Base-by-base conservation (phyloP, 768 basidiomycete genomes). In the Rhizopogon salebrosus region DNA sequence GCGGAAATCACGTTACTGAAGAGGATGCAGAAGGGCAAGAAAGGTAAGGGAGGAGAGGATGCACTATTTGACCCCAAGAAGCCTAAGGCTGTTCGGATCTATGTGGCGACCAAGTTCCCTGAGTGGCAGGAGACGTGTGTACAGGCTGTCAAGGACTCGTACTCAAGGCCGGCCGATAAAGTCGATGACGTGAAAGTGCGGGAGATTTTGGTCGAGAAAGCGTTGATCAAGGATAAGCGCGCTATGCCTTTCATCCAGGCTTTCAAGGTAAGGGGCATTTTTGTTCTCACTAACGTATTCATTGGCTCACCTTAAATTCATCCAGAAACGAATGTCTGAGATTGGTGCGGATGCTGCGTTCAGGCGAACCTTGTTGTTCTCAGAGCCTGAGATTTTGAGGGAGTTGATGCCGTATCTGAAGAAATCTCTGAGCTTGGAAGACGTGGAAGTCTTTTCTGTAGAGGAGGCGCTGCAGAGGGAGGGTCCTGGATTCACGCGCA, bases 151-250 rank as follows among this genome's bases (percentile, higher is more conserved):
- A 81, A 82, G 71, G 83, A 84, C 11, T 74, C 85, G 23, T 94
- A 87, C 61, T 71, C 72, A 38, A 74, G 75, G 50, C 70, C 72
- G 50, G 72, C 73, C 24, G 78, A 83, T 53, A 79, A 76, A 59
- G 86, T 98, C 31, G 91, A 99, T 63, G 94, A 98, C 64, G 83
- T 72, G 35, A 85, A 84, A 67, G 82, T 95, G 48, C 80, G 85
- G 66, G 75, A 82, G 61, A 59, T 80, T 58, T 66, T 98, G 66
- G 78, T 77, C 8, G 76, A 81, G 64, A 78, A 75, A 20, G 93
- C 91, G 4, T 65, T 98, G 66, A 85, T 94, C 72, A 98, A 97
- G 79, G 93, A 98, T 73, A 98, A 98, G 76, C 82, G 85, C 39
- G 80, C 80, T 38, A 98, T 98, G 95, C 95, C 95, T 6, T 98